Evolutionary conservation across 768 basidiomycete genomes (phyloP).

Genomic region (Boletus eberwhitei): DNA sequence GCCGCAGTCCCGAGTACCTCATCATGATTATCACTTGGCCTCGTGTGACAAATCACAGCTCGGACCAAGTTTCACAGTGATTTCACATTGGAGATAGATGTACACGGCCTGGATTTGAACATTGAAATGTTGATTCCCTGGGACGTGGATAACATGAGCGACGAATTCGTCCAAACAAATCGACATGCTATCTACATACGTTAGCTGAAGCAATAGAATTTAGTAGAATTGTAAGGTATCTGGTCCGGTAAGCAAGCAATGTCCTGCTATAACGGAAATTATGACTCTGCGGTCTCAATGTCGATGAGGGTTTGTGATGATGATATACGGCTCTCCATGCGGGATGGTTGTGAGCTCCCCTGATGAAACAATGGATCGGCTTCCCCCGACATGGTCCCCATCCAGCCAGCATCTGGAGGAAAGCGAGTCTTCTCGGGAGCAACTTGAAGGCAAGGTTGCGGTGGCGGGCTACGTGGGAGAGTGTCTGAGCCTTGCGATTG

Average conservation of each 20-base stretch:
- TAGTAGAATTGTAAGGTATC: slow-evolving; percentile 27
- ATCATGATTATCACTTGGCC: slow-evolving; percentile 9
- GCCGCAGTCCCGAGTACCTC: slow-evolving; percentile 16
- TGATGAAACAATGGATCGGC: slow-evolving; percentile 21
- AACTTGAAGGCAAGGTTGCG: slow-evolving; percentile 21
- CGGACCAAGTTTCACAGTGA: background rate
- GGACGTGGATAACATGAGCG: slow-evolving; percentile 10
- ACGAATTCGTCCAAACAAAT: slow-evolving; percentile 15
- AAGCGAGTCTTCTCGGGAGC: slow-evolving; percentile 48
- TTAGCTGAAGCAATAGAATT: slow-evolving; percentile 33
- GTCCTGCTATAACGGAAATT: slow-evolving; percentile 9
- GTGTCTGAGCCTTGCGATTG: slow-evolving; percentile 36
- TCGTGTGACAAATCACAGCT: background rate
- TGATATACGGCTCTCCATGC: slow-evolving; percentile 26
- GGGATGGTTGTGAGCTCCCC: slow-evolving; percentile 30
- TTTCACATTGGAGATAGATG: background rate
- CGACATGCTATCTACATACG: slow-evolving; percentile 19
- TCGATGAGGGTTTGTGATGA: slow-evolving; percentile 31
- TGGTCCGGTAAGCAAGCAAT: slow-evolving; percentile 12
- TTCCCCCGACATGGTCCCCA: slow-evolving; percentile 24
- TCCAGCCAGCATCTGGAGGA: slow-evolving; percentile 35
- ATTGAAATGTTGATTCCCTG: background rate
- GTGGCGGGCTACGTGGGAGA: slow-evolving; percentile 31
- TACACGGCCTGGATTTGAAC: background rate
- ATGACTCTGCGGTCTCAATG: slow-evolving; percentile 24